Evolutionary conservation across 495 filamentous ascomycete genomes (phyloP).

Genomic region (Apodospora peruviana): DNA sequence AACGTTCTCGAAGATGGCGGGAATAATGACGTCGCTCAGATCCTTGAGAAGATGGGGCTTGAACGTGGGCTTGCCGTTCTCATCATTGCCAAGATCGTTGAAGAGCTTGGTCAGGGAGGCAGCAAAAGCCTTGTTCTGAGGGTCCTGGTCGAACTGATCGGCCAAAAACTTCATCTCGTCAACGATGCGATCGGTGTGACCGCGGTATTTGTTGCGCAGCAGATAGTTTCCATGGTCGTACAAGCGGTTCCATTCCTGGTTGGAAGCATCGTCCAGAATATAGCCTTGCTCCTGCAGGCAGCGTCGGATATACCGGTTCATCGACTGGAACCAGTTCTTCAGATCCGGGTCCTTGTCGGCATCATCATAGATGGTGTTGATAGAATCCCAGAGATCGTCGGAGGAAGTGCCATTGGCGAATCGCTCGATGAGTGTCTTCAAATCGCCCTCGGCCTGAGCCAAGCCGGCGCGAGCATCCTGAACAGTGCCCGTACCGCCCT

Average conservation of each 20-base stretch:
- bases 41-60: slow-evolving; percentile 91
- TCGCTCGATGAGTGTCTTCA: slow-evolving; percentile 86
- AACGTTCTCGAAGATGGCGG: slow-evolving; percentile 75
- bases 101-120: slow-evolving; percentile 78
- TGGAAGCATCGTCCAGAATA: slow-evolving; percentile 79
- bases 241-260: slow-evolving; percentile 73
- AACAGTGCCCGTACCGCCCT: slow-evolving; percentile 59
- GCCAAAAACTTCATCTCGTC: slow-evolving; percentile 88
- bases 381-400: slow-evolving; percentile 78
- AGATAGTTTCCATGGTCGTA: slow-evolving; percentile 86
- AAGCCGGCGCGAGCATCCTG: slow-evolving; percentile 66
- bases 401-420: slow-evolving; percentile 92
- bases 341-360: slow-evolving; percentile 86
- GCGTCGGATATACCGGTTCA: slow-evolving; percentile 73
- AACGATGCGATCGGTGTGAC: slow-evolving; percentile 79
- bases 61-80: slow-evolving; percentile 78
- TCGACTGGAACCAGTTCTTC: slow-evolving; percentile 77
- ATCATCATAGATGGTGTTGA: slow-evolving; percentile 86
- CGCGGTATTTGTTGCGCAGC: slow-evolving; percentile 79
- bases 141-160: slow-evolving; percentile 82
- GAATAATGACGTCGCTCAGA: slow-evolving; percentile 78
- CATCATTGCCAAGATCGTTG: slow-evolving; percentile 70
- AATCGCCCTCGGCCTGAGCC: slow-evolving; percentile 66
- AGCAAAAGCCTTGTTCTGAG: slow-evolving; percentile 76
- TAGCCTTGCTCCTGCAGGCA: slow-evolving; percentile 86